A percentile compares a stretch with the other conserved stretches of the same genome.
Evolutionary conservation across 139 green algal genomes (phyloP).

Genomic region (Penium margaritaceum): DNA sequence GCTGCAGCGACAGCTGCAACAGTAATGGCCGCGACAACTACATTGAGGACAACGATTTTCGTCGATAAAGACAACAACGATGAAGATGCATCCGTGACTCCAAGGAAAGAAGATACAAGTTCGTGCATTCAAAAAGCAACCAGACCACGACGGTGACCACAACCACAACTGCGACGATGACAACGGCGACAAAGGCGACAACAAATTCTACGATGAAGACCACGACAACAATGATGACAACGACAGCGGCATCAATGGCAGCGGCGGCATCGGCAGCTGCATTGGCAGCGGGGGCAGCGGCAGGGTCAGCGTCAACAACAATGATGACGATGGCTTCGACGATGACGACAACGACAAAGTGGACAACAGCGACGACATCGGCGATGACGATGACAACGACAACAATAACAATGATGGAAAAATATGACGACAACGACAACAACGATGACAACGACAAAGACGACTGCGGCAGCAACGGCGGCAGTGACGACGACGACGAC

Average conservation of each 20-base stretch:
- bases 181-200: neutral
- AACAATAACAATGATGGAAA: neutral
- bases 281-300: neutral
- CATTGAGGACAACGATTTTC: conserved; percentile 12
- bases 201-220: neutral
- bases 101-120: too few species aligned
- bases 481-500: neutral
- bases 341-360: neutral
- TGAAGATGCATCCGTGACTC: too few species aligned
- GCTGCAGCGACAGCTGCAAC: too few species aligned
- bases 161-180: conserved; percentile 5
- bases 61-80: conserved; percentile 24
- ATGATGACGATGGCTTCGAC: neutral
- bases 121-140: too few species aligned
- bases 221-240: neutral
- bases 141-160: conserved; percentile 16
- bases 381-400: neutral
- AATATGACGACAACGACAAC: neutral
- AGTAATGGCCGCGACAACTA: conserved; percentile 20
- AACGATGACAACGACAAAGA: neutral
- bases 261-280: neutral
- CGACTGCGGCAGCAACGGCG: neutral
- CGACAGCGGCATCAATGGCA: neutral
- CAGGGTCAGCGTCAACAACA: neutral
- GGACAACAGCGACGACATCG: neutral